Evolutionary conservation across 164 flowering plant genomes (phyloP).

Genomic region (Annona squamosa): DNA sequence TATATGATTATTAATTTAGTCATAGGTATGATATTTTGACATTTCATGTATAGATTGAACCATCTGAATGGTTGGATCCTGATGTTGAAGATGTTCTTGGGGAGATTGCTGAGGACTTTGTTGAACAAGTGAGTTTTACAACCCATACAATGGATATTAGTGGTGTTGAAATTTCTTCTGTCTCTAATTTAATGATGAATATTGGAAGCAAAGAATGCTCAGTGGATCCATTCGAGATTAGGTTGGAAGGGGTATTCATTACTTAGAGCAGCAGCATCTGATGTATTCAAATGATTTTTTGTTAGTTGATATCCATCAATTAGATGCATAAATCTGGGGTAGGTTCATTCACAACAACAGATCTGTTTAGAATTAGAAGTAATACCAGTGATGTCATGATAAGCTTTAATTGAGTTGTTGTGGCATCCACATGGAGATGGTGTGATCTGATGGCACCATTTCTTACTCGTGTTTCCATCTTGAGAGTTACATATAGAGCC

Average conservation of each 20-base stretch:
- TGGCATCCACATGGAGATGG: too few relatives aligned
- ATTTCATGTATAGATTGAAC: conserved; percentile 57
- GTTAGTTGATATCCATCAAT: too few relatives aligned
- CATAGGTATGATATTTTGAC: not conserved
- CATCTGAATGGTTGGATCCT: conserved; percentile 75
- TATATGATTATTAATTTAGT: not conserved
- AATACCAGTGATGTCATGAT: too few relatives aligned
- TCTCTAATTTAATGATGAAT: not conserved
- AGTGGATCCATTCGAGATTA: not conserved
- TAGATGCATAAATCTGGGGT: too few relatives aligned
- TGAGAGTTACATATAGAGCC: too few relatives aligned
- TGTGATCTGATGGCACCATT: too few relatives aligned
- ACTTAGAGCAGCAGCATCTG: not conserved
- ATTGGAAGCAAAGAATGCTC: not conserved
- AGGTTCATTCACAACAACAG: too few relatives aligned
- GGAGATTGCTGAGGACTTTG: conserved; percentile 90
- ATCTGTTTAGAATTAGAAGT: too few relatives aligned
- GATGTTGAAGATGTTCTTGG: conserved; percentile 87
- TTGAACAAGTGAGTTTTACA: conserved; percentile 70
- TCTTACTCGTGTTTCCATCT: too few relatives aligned
- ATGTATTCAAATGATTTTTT: too few relatives aligned
- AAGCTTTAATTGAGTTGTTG: too few relatives aligned
- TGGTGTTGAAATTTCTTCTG: not conserved
- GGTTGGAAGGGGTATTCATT: not conserved
- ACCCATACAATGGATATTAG: not conserved